A percentile compares a stretch with the other conserved stretches of the same genome.
Evolutionary conservation across 768 basidiomycete genomes (phyloP).

Genomic region (Kwoniella dejecticola): DNA sequence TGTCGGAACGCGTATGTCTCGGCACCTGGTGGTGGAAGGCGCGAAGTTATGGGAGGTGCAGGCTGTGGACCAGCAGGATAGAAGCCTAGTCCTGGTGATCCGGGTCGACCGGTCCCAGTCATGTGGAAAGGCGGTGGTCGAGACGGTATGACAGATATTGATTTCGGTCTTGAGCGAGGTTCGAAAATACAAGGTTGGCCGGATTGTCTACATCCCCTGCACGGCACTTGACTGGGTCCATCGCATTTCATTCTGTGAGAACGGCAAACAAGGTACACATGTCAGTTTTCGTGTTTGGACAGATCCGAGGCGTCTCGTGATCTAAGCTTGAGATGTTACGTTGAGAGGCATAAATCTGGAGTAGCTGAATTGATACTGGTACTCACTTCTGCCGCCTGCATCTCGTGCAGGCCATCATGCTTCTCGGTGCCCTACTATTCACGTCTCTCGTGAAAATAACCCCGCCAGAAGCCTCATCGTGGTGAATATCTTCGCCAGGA

Average conservation of each 20-base stretch:
- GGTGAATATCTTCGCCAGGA: constrained; percentile 5
- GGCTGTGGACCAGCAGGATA: constrained; percentile 44
- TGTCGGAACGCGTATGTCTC: constrained; percentile 36
- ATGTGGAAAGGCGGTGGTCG: constrained; percentile 41
- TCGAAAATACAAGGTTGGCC: constrained; percentile 47
- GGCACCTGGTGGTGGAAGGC: constrained; percentile 12
- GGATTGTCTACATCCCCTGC: constrained; percentile 47
- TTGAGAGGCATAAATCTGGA: too few relatives aligned
- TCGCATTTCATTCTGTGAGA: constrained; percentile 50
- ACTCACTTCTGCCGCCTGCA: constrained; percentile 36
- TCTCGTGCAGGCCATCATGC: constrained; percentile 39
- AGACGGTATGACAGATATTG: constrained; percentile 44
- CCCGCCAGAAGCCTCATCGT: constrained; percentile 8
- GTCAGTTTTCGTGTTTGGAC: neutral
- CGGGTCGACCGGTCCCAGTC: constrained; percentile 25
- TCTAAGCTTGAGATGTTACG: too few relatives aligned
- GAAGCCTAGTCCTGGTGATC: constrained; percentile 34
- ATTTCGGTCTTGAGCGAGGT: constrained; percentile 47
- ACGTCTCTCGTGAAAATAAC: constrained; percentile 26
- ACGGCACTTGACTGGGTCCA: constrained; percentile 44
- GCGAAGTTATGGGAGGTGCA: constrained; percentile 43
- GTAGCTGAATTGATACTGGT: too few relatives aligned
- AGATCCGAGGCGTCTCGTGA: neutral
- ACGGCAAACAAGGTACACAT: neutral
- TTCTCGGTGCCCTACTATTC: constrained; percentile 28